Percentiles rank a stretch among this genome's conserved stretches.
Conservation (phyloP, 2,329 filamentous ascomycete genomes). For the Magnaporthiopsis poae region DNA sequence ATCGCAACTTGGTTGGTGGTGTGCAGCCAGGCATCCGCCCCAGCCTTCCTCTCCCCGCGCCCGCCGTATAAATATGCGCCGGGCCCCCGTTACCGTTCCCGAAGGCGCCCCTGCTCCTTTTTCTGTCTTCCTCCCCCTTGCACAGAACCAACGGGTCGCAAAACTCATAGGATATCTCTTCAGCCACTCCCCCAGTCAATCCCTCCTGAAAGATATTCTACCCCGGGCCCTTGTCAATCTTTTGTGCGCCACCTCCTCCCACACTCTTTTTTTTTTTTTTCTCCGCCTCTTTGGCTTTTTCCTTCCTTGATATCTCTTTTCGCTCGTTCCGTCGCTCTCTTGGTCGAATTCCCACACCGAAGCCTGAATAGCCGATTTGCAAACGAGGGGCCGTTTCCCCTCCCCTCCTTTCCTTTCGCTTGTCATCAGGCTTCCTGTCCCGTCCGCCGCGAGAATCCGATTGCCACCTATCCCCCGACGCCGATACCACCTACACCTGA, state of each 20-base stretch:
- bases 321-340: slow-evolving; percentile 48
- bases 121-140: slow-evolving; percentile 44
- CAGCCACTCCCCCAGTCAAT: slow-evolving; percentile 37
- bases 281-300: slow-evolving; percentile 23
- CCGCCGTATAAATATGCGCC: slow-evolving; percentile 25
- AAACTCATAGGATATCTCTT: slow-evolving; percentile 44
- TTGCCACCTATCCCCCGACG: slow-evolving; percentile 8
- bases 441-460: slow-evolving; percentile 12
- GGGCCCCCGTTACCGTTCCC: slow-evolving; percentile 17
- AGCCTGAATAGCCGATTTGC: slow-evolving; percentile 13
- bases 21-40: not conserved
- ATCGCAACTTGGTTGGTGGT: not conserved
- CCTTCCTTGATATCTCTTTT: slow-evolving; percentile 28
- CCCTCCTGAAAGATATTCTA: slow-evolving; percentile 32
- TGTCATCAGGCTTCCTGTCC: slow-evolving; percentile 18
- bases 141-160: slow-evolving; percentile 48
- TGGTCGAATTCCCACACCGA: slow-evolving; percentile 20
- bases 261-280: slow-evolving; percentile 14
- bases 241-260: slow-evolving; percentile 30
- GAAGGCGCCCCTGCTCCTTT: slow-evolving; percentile 27
- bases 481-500: not conserved
- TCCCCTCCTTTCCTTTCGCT: slow-evolving; percentile 17
- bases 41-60: not conserved
- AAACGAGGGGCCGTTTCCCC: slow-evolving; percentile 19
- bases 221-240: slow-evolving; percentile 43